Conservation (phyloP, 768 basidiomycete species). For the Tricholoma matsutake region DNA sequence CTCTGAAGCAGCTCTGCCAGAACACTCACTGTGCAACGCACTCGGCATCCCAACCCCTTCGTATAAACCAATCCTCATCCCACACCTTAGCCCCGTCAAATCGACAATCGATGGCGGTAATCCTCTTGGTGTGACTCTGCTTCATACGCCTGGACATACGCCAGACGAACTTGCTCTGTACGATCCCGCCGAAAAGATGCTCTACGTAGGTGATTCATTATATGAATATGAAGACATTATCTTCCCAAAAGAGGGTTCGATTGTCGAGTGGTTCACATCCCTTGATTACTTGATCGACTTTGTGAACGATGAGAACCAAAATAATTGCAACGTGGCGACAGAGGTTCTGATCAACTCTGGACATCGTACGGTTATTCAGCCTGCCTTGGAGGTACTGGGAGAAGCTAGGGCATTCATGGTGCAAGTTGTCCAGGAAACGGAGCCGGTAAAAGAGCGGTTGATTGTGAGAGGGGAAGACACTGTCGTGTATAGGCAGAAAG, state of each 20-base stretch:
- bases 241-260: conserved; percentile 53
- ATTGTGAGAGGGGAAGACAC: conserved; percentile 33
- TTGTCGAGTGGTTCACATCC: conserved; percentile 44
- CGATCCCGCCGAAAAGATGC: conserved; percentile 46
- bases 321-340: conserved; percentile 1
- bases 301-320: conserved; percentile 27
- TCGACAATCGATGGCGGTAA: background rate
- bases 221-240: conserved; percentile 56
- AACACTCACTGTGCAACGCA: conserved; percentile 43
- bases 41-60: conserved; percentile 39
- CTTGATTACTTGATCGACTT: conserved; percentile 43
- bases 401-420: conserved; percentile 43
- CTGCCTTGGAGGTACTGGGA: conserved; percentile 44
- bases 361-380: conserved; percentile 42
- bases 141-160: conserved; percentile 59
- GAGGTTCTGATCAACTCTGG: conserved; percentile 47
- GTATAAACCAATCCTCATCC: conserved; percentile 46
- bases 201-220: conserved; percentile 56
- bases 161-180: conserved; percentile 58
- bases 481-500: conserved; percentile 43
- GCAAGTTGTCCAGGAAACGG: conserved; percentile 43
- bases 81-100: conserved; percentile 34
- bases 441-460: conserved; percentile 30
- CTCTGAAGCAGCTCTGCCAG: conserved; percentile 36
- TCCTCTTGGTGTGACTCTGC: conserved; percentile 32